A percentile compares a stretch with the other conserved stretches of the same genome.
phyloP scores from a whole-genome alignment of 805 yeast species.

The Cyberlindnera americana region DNA sequence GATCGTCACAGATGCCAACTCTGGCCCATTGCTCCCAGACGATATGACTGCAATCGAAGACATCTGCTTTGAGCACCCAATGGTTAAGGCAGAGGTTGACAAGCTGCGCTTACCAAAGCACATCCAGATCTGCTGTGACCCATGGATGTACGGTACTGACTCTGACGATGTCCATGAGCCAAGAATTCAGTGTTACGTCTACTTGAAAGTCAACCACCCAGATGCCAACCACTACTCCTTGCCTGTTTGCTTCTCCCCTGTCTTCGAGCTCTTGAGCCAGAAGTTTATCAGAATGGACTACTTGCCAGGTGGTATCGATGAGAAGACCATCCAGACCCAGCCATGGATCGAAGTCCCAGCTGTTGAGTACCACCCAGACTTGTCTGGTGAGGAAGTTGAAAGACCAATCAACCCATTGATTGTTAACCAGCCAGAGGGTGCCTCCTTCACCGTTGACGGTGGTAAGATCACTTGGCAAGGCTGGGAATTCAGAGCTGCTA shows the following conservation, averaged over 20 bases:
- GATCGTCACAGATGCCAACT: conserved; percentile 54
- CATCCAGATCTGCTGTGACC: conserved; percentile 57
- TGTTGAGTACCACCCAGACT: conserved; percentile 72
- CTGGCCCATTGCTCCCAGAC: conserved; percentile 71
- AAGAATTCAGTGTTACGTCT: conserved; percentile 73
- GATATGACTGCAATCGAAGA: conserved; percentile 56
- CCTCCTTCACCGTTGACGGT: conserved; percentile 60
- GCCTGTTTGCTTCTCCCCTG: conserved; percentile 72
- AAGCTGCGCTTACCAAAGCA: conserved; percentile 59
- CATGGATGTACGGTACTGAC: conserved; percentile 87
- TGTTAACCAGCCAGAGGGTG: conserved; percentile 75
- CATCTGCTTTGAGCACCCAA: conserved; percentile 49
- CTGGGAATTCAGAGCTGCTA: conserved; percentile 72
- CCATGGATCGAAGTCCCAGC: conserved; percentile 59
- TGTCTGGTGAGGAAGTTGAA: conserved; percentile 45
- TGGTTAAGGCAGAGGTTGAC: conserved; percentile 58
- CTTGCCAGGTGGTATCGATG: conserved; percentile 71
- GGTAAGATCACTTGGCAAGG: conserved; percentile 74
- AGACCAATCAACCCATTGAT: conserved; percentile 69
- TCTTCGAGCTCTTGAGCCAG: conserved; percentile 56
- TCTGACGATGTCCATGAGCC: conserved; percentile 47
- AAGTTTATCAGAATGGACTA: conserved; percentile 69
- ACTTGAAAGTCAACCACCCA: conserved; percentile 62
- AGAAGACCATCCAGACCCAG: conserved; percentile 45
- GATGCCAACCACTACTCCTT: conserved; percentile 75